Evolutionary conservation across 441 rosid species (phyloP), one percentile per base, ranked within the genome.

Genomic region (Manihot esculenta): DNA sequence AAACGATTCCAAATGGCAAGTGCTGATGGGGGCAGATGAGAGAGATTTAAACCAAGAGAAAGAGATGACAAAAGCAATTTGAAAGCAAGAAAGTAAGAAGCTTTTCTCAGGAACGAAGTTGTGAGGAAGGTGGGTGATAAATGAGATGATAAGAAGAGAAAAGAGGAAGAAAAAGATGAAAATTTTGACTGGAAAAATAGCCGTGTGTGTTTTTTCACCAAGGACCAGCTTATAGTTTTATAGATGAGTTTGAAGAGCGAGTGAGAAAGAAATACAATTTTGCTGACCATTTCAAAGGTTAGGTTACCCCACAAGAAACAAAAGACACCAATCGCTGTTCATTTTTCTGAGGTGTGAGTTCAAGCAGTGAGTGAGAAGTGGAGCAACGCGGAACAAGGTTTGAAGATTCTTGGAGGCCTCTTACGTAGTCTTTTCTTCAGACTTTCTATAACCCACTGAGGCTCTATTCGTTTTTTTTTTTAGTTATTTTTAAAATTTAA

Each of bases 211-310:
- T 60, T 60, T 60, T 1, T 35, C 13, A 30, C 7, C 17, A 58
- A 30, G 62, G 42, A 58, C n/a, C 2, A 18, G 15, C 13, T 60
- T 33, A 23, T 1, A n/a, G 47, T 18, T 0, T 10, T 35, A 17
- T 23, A 56, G 33, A 18, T 56, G 33, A 11, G 10, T 35, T n/a
- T 17, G 20, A 7, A 17, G 1, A 64, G 12, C 7, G 9, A 27
- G 56, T 30, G 30, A 50, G 21, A 50, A 7, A 50, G 18, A 48
- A 53, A 49, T 54, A 54, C 26, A 0, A 11, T 11, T 0, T 0
- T 65, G 69, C 72, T 81, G 88, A 85, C 86, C 53, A 17, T 57
- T 81, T 82, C 84, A 81, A 82, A 65, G 5, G 6, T 11, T 15
- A 65, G 5, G 6, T 11, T 15, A 72, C 49, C n/a, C 13, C 61